A percentile compares a stretch with the other conserved stretches of the same genome.
phyloP scores from a whole-genome alignment of 2,329 filamentous ascomycete species.

The Raffaelea albimanens region DNA sequence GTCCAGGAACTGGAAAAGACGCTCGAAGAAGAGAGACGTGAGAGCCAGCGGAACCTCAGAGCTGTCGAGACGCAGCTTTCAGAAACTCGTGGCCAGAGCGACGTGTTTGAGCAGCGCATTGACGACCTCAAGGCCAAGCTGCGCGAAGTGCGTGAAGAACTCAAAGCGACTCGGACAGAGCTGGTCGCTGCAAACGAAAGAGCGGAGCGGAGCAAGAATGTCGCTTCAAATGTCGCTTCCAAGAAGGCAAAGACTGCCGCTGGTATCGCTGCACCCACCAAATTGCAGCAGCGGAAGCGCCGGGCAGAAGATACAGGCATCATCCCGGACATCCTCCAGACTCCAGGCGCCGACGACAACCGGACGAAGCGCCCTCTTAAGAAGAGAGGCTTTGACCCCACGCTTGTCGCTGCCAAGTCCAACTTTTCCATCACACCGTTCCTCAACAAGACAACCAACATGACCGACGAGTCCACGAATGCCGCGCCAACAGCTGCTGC shows the following conservation, averaged over 20 bases:
- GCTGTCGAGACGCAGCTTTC: slow-evolving; percentile 43
- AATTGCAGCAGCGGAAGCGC: slow-evolving; percentile 33
- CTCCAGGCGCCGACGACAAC: slow-evolving; percentile 23
- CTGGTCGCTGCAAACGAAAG: slow-evolving; percentile 25
- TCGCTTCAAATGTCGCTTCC: no score
- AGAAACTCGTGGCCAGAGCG: slow-evolving; percentile 52
- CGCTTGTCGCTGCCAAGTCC: slow-evolving; percentile 72
- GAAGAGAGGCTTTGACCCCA: slow-evolving; percentile 47
- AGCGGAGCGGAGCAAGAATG: slow-evolving; percentile 24
- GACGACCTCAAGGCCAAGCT: slow-evolving; percentile 62
- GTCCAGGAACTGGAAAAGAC: slow-evolving; percentile 24
- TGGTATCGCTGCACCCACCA: slow-evolving; percentile 12
- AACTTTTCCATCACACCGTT: slow-evolving; percentile 92
- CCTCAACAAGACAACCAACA: slow-evolving; percentile 57
- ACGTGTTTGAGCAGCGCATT: slow-evolving; percentile 61
- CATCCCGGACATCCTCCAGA: slow-evolving; percentile 37
- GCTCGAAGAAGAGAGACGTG: slow-evolving; percentile 30
- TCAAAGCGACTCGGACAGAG: slow-evolving; percentile 51
- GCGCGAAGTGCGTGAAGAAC: slow-evolving; percentile 58
- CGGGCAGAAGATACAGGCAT: slow-evolving; percentile 31
- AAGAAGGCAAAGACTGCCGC: slow-evolving; percentile 10
- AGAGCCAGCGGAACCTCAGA: slow-evolving; percentile 35
- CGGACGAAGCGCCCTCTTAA: slow-evolving; percentile 34
- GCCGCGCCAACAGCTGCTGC: slow-evolving; percentile 1
- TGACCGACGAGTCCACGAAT: slow-evolving; percentile 29